Conservation (phyloP, 495 filamentous ascomycete genomes). For the Podospora didyma region DNA sequence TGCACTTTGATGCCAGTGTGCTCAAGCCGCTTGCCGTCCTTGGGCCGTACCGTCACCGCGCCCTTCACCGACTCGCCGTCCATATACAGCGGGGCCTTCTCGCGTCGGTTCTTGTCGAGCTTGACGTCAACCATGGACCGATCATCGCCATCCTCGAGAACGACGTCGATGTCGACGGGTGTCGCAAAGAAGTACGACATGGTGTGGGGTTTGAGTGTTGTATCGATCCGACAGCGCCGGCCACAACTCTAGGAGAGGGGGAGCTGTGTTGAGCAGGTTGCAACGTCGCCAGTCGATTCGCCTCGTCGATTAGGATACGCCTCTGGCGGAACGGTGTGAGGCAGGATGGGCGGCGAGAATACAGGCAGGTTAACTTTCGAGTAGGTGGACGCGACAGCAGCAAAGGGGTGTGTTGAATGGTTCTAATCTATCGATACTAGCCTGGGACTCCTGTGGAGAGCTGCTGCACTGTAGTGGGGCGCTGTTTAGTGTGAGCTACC, state of each 20-base stretch:
- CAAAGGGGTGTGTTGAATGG: background rate
- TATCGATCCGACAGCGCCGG: background rate
- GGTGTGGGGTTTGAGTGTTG: constrained; percentile 17
- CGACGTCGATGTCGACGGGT: constrained; percentile 96
- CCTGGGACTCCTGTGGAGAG: no score
- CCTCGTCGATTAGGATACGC: background rate
- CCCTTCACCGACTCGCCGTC: constrained; percentile 98
- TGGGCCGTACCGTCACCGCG: constrained; percentile 87
- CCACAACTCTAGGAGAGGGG: background rate
- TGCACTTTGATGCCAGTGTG: constrained; percentile 99
- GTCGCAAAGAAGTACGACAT: constrained; percentile 99
- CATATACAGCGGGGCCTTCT: constrained; percentile 95
- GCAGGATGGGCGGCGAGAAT: background rate
- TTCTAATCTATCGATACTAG: background rate
- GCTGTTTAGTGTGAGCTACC: background rate
- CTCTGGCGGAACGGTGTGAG: background rate
- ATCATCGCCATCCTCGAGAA: constrained; percentile 92
- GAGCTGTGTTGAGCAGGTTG: background rate
- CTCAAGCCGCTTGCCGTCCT: constrained; percentile 96
- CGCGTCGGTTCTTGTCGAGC: constrained; percentile 92
- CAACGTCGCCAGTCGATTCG: background rate
- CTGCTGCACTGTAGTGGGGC: background rate
- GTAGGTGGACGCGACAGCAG: background rate
- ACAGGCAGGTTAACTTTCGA: background rate
- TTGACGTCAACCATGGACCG: constrained; percentile 94